These are phyloP conservation scores for Phytophthora foliorum DNA, from an alignment of 352 stramenopile genomes.

Conservation along the genomic window DNA sequence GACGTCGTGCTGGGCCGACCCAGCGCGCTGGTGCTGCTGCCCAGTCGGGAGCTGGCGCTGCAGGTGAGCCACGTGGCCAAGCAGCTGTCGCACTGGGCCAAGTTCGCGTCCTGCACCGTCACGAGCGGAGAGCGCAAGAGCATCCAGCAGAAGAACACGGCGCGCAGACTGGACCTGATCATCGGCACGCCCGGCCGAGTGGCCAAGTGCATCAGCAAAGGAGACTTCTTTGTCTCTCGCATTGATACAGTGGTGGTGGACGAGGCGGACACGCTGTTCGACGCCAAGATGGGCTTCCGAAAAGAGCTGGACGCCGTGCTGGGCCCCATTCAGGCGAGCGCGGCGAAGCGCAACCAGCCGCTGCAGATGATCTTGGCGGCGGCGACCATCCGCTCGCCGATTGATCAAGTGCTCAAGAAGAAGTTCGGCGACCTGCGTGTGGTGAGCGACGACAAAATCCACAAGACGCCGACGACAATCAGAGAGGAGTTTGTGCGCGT, in stretches of 20 bases:
- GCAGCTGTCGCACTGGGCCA: conserved; percentile 68
- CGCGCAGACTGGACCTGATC: conserved; percentile 67
- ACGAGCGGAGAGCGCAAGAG: conserved; percentile 79
- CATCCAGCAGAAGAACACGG: conserved; percentile 65
- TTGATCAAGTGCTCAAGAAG: conserved; percentile 81
- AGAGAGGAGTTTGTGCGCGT: conserved; percentile 78
- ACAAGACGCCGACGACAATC: conserved; percentile 71
- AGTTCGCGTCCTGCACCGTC: conserved; percentile 73
- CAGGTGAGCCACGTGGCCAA: conserved; percentile 80
- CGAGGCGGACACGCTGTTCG: conserved; percentile 84
- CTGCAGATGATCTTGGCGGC: conserved; percentile 81
- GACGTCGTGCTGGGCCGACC: conserved; percentile 43
- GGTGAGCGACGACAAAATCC: conserved; percentile 74
- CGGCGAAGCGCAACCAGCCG: conserved; percentile 57
- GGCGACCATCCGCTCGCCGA: conserved; percentile 71
- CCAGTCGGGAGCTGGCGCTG: conserved; percentile 74
- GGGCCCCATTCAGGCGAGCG: conserved; percentile 68
- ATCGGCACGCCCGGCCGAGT: conserved; percentile 82
- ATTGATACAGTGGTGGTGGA: conserved; percentile 78
- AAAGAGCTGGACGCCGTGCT: conserved; percentile 80
- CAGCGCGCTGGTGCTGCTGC: conserved; percentile 64
- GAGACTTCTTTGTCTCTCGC: conserved; percentile 83
- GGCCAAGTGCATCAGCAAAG: conserved; percentile 74
- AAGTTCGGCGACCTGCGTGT: conserved; percentile 69
- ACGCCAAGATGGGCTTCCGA: conserved; percentile 87